Base-by-base conservation (phyloP, 2,329 filamentous ascomycete genomes). In the Stemphylium lycopersici region DNA sequence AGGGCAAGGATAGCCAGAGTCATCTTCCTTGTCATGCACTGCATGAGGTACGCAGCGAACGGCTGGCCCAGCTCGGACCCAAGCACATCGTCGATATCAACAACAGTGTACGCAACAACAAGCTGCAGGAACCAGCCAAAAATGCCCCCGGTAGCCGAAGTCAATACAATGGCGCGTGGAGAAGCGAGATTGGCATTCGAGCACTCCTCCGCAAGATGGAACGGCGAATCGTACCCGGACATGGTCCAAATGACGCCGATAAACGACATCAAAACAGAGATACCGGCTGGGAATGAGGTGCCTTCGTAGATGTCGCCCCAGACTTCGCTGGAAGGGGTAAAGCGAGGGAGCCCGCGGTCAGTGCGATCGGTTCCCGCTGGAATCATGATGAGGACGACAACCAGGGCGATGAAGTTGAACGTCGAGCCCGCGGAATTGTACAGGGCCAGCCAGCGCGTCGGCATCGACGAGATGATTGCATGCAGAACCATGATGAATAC, bases 171-270 rank as follows among this genome's bases (percentile, higher is more conserved):
- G 6, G 88, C 88, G 11, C 88, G 83, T 0, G 88, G 88, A 8
- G 87, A 84, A 26, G 89, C 88, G 40, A 90, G 76, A 61, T 84
- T 86, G 24, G 89, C 88, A 62, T 91, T 91, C 55, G 85, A 87
- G 73, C 88, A 91, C 72, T 91, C 88, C 68, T 91, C 88, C 3
- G 85, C 83, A n/a, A 91, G 74, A 74, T 91, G 88, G 71, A 90
- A 90, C 0, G 87, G 84, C 0, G 82, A 82, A 71, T 90, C 87
- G 68, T 89, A 89, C 36, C 87, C 86, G 80, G 81, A 69, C 79
- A 87, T 87, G 4, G 86, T 88, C 86, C 86, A 89, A 58, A 89
- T 88, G 31, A 89, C 87, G 24, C 83, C 82, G 38, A 89, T 82
- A 69, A 91, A 91, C 18, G 82, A 85, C 87, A 90, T 90, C 22